These are phyloP conservation scores for Acacia concinna DNA, from an alignment of 331 rosid species.

Conservation along the genomic window DNA sequence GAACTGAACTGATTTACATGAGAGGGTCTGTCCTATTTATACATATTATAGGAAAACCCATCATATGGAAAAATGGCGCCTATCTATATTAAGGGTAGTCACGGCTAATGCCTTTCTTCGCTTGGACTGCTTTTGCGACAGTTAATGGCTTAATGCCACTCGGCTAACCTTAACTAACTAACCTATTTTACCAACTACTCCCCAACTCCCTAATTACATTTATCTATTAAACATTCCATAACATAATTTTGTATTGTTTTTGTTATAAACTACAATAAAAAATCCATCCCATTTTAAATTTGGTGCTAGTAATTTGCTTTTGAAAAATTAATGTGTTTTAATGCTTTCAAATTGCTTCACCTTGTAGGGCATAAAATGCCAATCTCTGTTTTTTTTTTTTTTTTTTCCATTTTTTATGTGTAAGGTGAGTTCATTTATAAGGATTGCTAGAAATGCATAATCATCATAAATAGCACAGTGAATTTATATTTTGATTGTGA, in stretches of 20 bases:
- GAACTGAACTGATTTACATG: too few species aligned
- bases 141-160: too few species aligned
- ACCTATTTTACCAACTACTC: too few species aligned
- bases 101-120: too few species aligned
- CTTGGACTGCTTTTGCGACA: too few species aligned
- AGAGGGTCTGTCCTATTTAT: too few species aligned
- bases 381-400: neutral
- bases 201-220: too few species aligned
- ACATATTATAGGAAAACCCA: too few species aligned
- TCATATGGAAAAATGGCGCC: too few species aligned
- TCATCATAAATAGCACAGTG: neutral
- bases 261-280: neutral
- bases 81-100: too few species aligned
- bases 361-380: neutral
- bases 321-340: neutral
- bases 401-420: neutral
- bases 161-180: too few species aligned
- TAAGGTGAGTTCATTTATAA: conserved; percentile 13
- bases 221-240: too few species aligned
- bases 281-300: neutral
- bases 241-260: neutral
- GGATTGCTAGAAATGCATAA: conserved; percentile 4
- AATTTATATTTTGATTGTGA: conserved; percentile 14
- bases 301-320: neutral
- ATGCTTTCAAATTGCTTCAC: neutral